These are phyloP conservation scores for Geranium rotundifolium DNA, from an alignment of 345 rosid species.

Conservation along the genomic window DNA sequence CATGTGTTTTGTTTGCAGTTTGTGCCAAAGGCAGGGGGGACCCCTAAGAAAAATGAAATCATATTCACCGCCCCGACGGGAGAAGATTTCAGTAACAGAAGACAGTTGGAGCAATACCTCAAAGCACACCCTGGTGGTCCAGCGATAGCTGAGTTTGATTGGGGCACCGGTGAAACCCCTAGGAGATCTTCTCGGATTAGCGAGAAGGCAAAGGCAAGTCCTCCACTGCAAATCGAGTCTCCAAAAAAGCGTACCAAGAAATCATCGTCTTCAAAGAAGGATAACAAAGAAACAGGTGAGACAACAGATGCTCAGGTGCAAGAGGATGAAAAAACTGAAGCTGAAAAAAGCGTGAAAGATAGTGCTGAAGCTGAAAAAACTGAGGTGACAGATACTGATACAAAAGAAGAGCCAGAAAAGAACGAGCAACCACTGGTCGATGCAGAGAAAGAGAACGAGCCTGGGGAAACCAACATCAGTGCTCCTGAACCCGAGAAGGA, in stretches of 20 bases:
- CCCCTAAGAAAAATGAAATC: slow-evolving; percentile 15
- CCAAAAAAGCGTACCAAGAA: slow-evolving; percentile 4
- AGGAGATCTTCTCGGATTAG: slow-evolving; percentile 24
- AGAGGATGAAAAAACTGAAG: background rate
- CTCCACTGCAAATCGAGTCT: slow-evolving; percentile 9
- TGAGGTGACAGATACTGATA: slow-evolving; percentile 7
- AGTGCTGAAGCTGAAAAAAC: slow-evolving; percentile 2
- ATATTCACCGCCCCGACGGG: slow-evolving; percentile 22
- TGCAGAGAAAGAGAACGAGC: slow-evolving; percentile 12
- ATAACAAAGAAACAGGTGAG: background rate
- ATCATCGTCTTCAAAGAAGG: background rate
- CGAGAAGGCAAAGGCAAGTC: slow-evolving; percentile 16
- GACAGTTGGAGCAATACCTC: slow-evolving; percentile 26
- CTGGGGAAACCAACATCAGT: slow-evolving; percentile 13
- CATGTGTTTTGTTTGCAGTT: background rate
- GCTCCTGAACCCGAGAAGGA: slow-evolving; percentile 15
- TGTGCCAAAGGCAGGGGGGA: slow-evolving; percentile 8
- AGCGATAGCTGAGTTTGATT: slow-evolving; percentile 17
- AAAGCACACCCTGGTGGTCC: slow-evolving; percentile 25
- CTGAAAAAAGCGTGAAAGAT: background rate
- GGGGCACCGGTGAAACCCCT: slow-evolving; percentile 27
- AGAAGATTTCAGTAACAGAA: slow-evolving; percentile 19
- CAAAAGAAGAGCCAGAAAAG: slow-evolving; percentile 11
- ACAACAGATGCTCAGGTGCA: slow-evolving; percentile 15
- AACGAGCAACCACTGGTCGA: slow-evolving; percentile 15